Evolutionary conservation across 2,329 filamentous ascomycete genomes (phyloP).

Genomic region (Claviceps digitariae): DNA sequence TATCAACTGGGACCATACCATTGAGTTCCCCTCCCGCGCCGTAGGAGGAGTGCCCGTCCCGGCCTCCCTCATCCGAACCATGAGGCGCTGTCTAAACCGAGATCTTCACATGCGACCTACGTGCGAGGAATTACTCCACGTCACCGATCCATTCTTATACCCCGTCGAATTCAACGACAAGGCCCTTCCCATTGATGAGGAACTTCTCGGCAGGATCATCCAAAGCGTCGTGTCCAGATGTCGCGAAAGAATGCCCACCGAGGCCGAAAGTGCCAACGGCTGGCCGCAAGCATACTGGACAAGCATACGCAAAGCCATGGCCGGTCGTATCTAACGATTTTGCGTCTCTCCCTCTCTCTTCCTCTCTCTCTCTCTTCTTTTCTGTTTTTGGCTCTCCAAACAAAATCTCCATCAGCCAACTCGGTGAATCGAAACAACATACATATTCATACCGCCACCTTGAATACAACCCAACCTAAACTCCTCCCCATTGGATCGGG

Average conservation of each 20-base stretch:
- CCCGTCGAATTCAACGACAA: slow-evolving; percentile 42
- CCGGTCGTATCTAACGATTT: slow-evolving; percentile 15
- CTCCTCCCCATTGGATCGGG: not conserved
- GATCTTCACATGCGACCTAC: slow-evolving; percentile 50
- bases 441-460: not conserved
- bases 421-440: not conserved
- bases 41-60: slow-evolving; percentile 52
- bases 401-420: not conserved
- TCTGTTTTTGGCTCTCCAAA: not conserved
- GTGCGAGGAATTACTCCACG: slow-evolving; percentile 45
- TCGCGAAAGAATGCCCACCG: slow-evolving; percentile 43
- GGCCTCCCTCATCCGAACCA: slow-evolving; percentile 42
- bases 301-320: slow-evolving; percentile 40
- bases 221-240: slow-evolving; percentile 48
- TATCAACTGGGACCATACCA: slow-evolving; percentile 60
- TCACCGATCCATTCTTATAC: slow-evolving; percentile 49
- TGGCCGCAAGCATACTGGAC: slow-evolving; percentile 52
- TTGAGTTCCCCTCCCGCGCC: slow-evolving; percentile 58
- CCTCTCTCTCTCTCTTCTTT: slow-evolving; percentile 13
- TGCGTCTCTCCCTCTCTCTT: not conserved
- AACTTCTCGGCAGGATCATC: slow-evolving; percentile 47
- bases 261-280: slow-evolving; percentile 38
- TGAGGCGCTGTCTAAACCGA: slow-evolving; percentile 49
- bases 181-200: slow-evolving; percentile 47
- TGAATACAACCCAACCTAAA: too few species aligned